Conservation (phyloP, 2,329 filamentous ascomycete species). For the Sodiomyces alkalinus region DNA sequence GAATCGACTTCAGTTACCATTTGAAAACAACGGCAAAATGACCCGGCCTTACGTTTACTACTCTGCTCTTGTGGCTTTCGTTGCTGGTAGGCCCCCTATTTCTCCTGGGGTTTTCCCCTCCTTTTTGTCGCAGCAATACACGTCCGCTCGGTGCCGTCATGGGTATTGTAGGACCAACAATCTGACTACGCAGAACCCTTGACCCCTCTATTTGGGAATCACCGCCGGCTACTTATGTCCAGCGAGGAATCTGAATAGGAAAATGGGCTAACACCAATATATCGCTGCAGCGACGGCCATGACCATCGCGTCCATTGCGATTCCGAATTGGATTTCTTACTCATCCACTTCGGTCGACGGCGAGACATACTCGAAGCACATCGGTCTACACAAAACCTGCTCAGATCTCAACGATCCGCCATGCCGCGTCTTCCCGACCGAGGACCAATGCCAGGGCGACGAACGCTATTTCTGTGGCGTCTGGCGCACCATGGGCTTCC, state of each 20-base stretch:
- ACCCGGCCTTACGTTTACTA: slow-evolving; percentile 27
- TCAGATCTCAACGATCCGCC: slow-evolving; percentile 47
- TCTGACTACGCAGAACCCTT: not conserved
- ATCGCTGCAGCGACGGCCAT: slow-evolving; percentile 53
- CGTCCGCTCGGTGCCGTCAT: slow-evolving; percentile 4
- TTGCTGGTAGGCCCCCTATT: slow-evolving; percentile 28
- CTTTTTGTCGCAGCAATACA: slow-evolving; percentile 8
- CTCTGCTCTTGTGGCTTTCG: slow-evolving; percentile 24
- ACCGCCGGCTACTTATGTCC: too few relatives aligned
- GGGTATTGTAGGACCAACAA: not conserved
- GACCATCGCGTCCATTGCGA: slow-evolving; percentile 52
- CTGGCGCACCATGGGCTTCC: slow-evolving; percentile 79
- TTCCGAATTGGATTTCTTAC: slow-evolving; percentile 59
- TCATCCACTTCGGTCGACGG: slow-evolving; percentile 33
- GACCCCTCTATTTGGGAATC: too few relatives aligned
- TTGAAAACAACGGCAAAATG: too few relatives aligned
- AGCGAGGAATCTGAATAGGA: too few relatives aligned
- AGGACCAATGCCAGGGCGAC: slow-evolving; percentile 49
- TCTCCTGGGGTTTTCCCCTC: too few relatives aligned
- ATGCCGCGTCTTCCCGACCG: slow-evolving; percentile 51
- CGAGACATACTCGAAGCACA: slow-evolving; percentile 36
- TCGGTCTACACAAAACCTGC: slow-evolving; percentile 74
- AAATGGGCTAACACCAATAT: too few relatives aligned
- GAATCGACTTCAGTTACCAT: too few relatives aligned
- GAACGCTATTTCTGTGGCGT: slow-evolving; percentile 74